Percentiles rank a stretch among this genome's conserved stretches.
Evolutionary conservation across 306 rosid species (phyloP).

Genomic region (Rubus idaeus): DNA sequence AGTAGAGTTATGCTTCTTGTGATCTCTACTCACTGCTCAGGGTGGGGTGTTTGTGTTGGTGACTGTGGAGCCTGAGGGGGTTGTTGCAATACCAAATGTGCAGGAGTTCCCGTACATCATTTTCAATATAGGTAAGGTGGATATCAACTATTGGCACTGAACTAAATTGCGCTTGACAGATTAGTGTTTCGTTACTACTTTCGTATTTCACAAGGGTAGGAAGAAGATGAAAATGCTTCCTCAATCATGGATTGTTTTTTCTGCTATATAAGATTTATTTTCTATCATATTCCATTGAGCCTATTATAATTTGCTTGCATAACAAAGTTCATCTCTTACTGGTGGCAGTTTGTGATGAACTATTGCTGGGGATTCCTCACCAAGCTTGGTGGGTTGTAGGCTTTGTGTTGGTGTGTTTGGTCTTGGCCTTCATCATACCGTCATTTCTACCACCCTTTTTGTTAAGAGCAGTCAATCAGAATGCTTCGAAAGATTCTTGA

Average conservation of each 20-base stretch:
- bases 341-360: constrained; percentile 72
- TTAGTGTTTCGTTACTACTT: no score
- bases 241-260: no score
- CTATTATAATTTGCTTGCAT: background rate
- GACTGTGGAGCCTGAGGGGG: constrained; percentile 79
- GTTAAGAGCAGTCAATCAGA: constrained; percentile 33
- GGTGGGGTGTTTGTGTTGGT: constrained; percentile 45
- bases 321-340: background rate
- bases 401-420: constrained; percentile 61
- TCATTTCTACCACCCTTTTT: constrained; percentile 59
- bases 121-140: constrained; percentile 71
- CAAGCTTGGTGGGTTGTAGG: constrained; percentile 78
- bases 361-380: constrained; percentile 70
- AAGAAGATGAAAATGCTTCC: background rate
- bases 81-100: constrained; percentile 62
- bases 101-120: constrained; percentile 53
- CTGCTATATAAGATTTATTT: background rate
- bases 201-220: no score
- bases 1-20: background rate
- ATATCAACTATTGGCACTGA: background rate
- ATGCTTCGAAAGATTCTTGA: constrained; percentile 53
- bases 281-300: background rate
- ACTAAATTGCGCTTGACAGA: no score
- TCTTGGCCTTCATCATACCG: constrained; percentile 56
- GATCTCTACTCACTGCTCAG: constrained; percentile 36